Evolutionary conservation across 257 asterid genomes (phyloP).

Genomic region (Penstemon barbatus): DNA sequence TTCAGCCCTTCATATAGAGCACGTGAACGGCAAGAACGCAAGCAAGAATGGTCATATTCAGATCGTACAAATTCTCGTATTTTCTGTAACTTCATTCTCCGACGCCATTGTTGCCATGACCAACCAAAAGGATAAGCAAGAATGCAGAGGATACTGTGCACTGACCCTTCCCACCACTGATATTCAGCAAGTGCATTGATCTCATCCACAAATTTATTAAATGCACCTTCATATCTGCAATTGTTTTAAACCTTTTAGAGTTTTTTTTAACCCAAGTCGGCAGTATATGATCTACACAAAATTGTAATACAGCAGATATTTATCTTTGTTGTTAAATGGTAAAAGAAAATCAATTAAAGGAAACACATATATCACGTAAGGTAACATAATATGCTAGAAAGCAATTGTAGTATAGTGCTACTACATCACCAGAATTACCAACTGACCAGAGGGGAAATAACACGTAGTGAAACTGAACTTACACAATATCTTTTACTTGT

Average conservation of each 20-base stretch:
- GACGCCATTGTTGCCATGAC: conserved; percentile 99
- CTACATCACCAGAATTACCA: conserved; percentile 16
- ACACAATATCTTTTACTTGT: conserved; percentile 91
- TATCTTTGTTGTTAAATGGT: conserved; percentile 6
- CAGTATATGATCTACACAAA: too few relatives aligned
- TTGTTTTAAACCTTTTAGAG: conserved; percentile 3
- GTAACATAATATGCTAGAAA: neutral
- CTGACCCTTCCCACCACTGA: conserved; percentile 99
- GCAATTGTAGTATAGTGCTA: conserved; percentile 14
- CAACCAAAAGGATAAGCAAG: conserved; percentile 91
- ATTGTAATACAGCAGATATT: too few relatives aligned
- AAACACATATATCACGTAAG: neutral
- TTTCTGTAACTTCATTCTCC: conserved; percentile 82
- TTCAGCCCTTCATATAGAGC: conserved; percentile 98
- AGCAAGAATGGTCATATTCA: conserved; percentile 96
- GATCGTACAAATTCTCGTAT: conserved; percentile 96
- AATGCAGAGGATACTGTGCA: conserved; percentile 79
- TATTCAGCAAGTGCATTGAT: conserved; percentile 85
- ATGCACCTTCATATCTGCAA: conserved; percentile 92
- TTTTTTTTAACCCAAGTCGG: conserved; percentile 9
- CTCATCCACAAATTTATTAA: conserved; percentile 87
- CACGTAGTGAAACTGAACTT: conserved; percentile 36
- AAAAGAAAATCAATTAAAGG: neutral
- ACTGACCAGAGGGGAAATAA: conserved; percentile 12
- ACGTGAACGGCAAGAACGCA: conserved; percentile 99